Evolutionary conservation across 345 rosid genomes (phyloP).

Genomic region (Trapa bicornis): DNA sequence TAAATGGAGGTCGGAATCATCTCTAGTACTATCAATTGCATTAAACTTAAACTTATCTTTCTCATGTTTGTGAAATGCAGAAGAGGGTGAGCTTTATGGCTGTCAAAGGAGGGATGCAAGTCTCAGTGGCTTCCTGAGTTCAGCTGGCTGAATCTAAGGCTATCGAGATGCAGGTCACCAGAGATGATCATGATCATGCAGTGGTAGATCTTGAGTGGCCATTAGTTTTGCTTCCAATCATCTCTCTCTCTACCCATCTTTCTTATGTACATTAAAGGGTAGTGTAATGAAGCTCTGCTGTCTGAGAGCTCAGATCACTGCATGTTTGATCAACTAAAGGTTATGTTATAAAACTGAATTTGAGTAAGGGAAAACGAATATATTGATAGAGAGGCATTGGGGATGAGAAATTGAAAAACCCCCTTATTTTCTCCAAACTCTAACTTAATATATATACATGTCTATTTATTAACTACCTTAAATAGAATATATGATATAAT

Average conservation of each 20-base stretch:
- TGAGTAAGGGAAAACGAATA: too few species aligned
- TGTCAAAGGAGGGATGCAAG: constrained; percentile 44
- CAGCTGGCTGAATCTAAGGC: not conserved
- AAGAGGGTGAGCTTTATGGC: constrained; percentile 74
- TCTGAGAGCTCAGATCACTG: not conserved
- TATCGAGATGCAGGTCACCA: not conserved
- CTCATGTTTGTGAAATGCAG: constrained; percentile 25
- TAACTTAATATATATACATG: too few species aligned
- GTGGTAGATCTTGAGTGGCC: not conserved
- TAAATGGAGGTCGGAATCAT: too few species aligned
- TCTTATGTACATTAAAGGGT: not conserved
- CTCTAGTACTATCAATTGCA: too few species aligned
- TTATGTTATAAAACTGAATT: too few species aligned
- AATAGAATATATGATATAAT: too few species aligned
- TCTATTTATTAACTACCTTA: too few species aligned
- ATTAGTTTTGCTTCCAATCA: not conserved
- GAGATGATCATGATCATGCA: not conserved
- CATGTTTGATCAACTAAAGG: not conserved
- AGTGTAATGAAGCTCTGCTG: not conserved
- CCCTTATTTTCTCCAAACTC: too few species aligned
- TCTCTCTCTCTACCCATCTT: not conserved
- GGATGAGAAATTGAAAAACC: too few species aligned
- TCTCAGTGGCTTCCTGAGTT: constrained; percentile 42
- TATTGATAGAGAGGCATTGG: too few species aligned
- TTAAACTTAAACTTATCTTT: too few species aligned